Evolutionary conservation across 371 early-diverging fungal genomes (phyloP), one percentile per base, ranked within the genome.

Genomic region (Apophysomyces sp.): DNA sequence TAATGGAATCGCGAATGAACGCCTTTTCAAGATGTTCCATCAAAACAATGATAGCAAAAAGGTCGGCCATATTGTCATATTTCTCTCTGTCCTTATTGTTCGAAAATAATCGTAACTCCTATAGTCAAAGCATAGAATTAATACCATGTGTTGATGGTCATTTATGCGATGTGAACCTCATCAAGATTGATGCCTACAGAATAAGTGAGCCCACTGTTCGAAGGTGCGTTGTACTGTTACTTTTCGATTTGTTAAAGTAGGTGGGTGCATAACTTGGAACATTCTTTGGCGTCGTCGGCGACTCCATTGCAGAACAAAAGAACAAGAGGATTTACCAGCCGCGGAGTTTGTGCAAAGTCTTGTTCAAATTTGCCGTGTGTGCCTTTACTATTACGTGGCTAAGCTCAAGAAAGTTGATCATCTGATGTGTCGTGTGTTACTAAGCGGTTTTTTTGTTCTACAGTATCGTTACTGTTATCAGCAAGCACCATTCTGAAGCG

Each of bases 11-110:
- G 37, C 95, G 84, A 55, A 97, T 91, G 69, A 95, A 98, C 0
- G 97, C 96, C 61, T 90, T 87, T 69, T 98, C 98, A 21, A 98
- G 75, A 55, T 94, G 92, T 63, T 98, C 97, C 62, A 93, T 86
- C 8, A 91, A 84, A 12, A 96, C 87, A 21, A 98, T 87, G 40
- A 98, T 94, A 5, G 94, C 85, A 74, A 92, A 98, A 13, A 98
- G 74, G 60, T 97, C 96, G 2, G 96, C 96, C 86, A 92, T 84
- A 66, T 92, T 93, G 58, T 98, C 97, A 73, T 90, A 94, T 58
- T 83, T 88, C 63, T 95, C 96, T 61, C 97, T 83, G 52, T 98
- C 97, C 30, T 89, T 86, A 56, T 86, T 88, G 65, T 85, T 89
- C 30, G 85, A 86, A 67, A 86, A 92, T 26, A 95, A 82, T 58